Evolutionary conservation across 2,329 filamentous ascomycete genomes (phyloP).

Genomic region (Colletotrichum noveboracense): DNA sequence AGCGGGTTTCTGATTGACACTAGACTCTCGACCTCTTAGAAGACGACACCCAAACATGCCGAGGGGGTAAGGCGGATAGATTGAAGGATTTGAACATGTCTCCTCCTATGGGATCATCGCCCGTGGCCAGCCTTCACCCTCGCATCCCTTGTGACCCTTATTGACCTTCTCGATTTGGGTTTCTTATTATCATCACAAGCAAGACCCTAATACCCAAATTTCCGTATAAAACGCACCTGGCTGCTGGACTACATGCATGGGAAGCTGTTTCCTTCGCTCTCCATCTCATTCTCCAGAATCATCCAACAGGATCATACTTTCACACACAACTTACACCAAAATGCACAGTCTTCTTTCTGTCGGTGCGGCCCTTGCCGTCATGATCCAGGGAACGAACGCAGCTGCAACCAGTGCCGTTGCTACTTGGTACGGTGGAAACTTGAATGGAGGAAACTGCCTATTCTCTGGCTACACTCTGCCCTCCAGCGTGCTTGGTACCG

Average conservation of each 20-base stretch:
- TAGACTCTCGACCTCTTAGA: not conserved
- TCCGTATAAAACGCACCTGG: not conserved
- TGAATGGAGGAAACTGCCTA: constrained; percentile 5
- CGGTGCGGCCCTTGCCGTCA: not conserved
- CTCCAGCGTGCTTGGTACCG: constrained; percentile 1
- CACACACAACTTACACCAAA: not conserved
- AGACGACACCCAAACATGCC: not conserved
- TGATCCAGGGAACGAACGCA: not conserved
- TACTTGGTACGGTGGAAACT: constrained; percentile 9
- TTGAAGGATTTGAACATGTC: not conserved
- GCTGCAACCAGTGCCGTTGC: constrained; percentile 10
- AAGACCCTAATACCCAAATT: not conserved
- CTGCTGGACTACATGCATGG: not conserved
- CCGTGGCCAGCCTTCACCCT: not conserved
- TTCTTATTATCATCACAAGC: not conserved
- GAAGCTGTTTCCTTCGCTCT: not conserved
- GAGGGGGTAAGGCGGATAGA: not conserved
- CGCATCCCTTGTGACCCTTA: not conserved
- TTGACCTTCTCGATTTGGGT: not conserved
- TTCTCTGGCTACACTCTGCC: constrained; percentile 12
- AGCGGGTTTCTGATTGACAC: constrained; percentile 15
- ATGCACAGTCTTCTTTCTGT: not conserved
- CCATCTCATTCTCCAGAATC: not conserved
- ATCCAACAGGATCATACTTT: not conserved
- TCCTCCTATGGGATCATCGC: not conserved